Evolutionary conservation across 345 rosid genomes (phyloP), one percentile per base, ranked within the genome.

Genomic region (Hypericum androsaemum): DNA sequence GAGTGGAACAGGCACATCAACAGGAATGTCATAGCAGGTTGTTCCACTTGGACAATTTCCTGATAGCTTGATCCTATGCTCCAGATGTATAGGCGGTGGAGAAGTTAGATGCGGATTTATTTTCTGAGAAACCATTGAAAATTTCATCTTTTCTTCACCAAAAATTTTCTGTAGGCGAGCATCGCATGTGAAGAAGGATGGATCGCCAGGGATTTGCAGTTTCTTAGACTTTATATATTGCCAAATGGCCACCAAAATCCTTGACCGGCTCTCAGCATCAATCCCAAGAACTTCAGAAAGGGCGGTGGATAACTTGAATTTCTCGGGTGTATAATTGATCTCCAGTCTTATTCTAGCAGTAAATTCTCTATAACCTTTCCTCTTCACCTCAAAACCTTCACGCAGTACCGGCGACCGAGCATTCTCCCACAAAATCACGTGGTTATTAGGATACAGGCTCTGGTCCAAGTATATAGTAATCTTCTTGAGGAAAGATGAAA

Each of bases 351-450:
- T 74, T 52, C 67, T 65, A 39, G 76, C 82, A 12, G 67, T 77
- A 35, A 78, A 80, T 63, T 80, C 86, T 64, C 77, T 74, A 56
- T 72, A 65, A 37, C 86, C 86, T 65, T 77, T 80, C 47, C 82
- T 74, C 71, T 77, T 80, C 46, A 80, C 73, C 73, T 80, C 86
- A 63, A 80, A 77, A 41, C 82, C 86, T 52, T 80, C 86, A 8
- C 62, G 79, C 41, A 74, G 76, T 41, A 59, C 77, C 45, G 82
- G 76, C 0, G 82, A 77, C 12, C 80, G 68, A 45, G 74, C 55
- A 68, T 71, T 72, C 62, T 80, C 82, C 80, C 86, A 80, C 22
- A 77, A 49, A 51, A 80, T 77, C 16, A 80, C 78, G 28, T 77
- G 80, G 48, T 67, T 80, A 56, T 77, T 78, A 6, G 80, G 78